Conservation (phyloP, 2,329 filamentous ascomycete species). For the Microdochium bolleyi region DNA sequence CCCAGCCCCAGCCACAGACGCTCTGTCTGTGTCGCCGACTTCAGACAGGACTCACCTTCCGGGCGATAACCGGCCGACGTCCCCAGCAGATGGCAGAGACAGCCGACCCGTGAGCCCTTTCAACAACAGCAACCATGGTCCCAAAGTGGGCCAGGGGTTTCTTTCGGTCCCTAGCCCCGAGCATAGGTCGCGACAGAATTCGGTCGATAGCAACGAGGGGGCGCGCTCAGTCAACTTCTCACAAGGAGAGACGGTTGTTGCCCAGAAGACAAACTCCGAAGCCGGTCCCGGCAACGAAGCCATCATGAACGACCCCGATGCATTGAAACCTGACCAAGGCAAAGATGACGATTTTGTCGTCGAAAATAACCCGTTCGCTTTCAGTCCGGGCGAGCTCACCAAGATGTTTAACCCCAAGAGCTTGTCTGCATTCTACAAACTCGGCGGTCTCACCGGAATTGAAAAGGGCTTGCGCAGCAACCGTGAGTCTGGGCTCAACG, state of each 20-base stretch:
- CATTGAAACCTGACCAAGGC: slow-evolving; percentile 67
- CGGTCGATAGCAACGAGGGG: slow-evolving; percentile 59
- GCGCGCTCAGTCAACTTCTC: slow-evolving; percentile 48
- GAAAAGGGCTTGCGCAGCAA: slow-evolving; percentile 73
- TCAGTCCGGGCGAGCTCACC: slow-evolving; percentile 72
- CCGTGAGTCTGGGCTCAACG: slow-evolving; percentile 63
- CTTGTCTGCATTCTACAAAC: slow-evolving; percentile 67
- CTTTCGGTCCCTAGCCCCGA: slow-evolving; percentile 55
- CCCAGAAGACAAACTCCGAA: slow-evolving; percentile 31
- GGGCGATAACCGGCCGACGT: slow-evolving; percentile 41
- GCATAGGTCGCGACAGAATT: slow-evolving; percentile 56
- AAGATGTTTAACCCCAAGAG: slow-evolving; percentile 90
- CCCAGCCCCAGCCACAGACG: slow-evolving; percentile 12
- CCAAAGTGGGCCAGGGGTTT: slow-evolving; percentile 44
- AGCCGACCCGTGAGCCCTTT: slow-evolving; percentile 64
- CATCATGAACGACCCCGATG: slow-evolving; percentile 58
- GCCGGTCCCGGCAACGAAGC: slow-evolving; percentile 33
- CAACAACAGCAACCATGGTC: slow-evolving; percentile 45
- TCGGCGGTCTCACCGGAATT: slow-evolving; percentile 71
- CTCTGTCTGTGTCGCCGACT: slow-evolving; percentile 15
- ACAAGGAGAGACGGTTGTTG: slow-evolving; percentile 56
- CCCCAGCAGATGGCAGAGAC: slow-evolving; percentile 58
- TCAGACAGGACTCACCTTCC: slow-evolving; percentile 10
- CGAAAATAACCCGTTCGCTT: slow-evolving; percentile 77
- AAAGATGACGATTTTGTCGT: slow-evolving; percentile 70